Evolutionary conservation across 768 basidiomycete genomes (phyloP), one percentile per base, ranked within the genome.

Genomic region (Leccinum sublutescens): DNA sequence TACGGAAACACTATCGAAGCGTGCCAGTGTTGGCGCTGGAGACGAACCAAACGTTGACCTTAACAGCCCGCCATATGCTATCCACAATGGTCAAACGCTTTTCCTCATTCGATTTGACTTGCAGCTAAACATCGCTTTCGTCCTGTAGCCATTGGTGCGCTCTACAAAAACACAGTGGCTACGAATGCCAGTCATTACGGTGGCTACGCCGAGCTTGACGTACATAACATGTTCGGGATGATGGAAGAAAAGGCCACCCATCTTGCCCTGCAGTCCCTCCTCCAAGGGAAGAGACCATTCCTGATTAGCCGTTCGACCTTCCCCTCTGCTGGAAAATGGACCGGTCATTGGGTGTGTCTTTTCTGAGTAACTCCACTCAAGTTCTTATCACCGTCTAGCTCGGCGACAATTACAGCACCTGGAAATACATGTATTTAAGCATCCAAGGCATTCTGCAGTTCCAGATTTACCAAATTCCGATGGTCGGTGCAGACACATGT

Each of bases 371-470:
- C 15, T 23, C 1, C 2, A 15, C 4, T 0, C 17, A 31, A 4
- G 5, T 53, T 38, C 56, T 64, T 17, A 55, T 5, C n/a, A 34
- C 6, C 1, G 2, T 36, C 12, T 31, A 87, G 85, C 80, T 91
- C 23, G 89, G 91, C 1, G 91, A 93, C 71, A 91, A 91, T 67
- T 85, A 78, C 68, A 87, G 86, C 68, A 80, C 82, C 58, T 93
- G 91, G 89, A 73, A 82, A 53, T 90, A 87, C 72, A 79, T 92
- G 78, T 78, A 81, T 59, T 76, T 82, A 66, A 88, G 79, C 60
- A 87, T 92, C 54, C 84, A 91, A 75, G 89, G 89, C n/a, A 76
- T 89, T 19, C 79, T 93, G 21, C 89, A 92, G 71, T 92, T 93
- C 81, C 88, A 91, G 71, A 73, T 92, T n/a, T 92, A 87, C 80